These are phyloP conservation scores for Plenodomus lindquistii DNA, from an alignment of 2,329 filamentous ascomycete species.

Conservation along the genomic window DNA sequence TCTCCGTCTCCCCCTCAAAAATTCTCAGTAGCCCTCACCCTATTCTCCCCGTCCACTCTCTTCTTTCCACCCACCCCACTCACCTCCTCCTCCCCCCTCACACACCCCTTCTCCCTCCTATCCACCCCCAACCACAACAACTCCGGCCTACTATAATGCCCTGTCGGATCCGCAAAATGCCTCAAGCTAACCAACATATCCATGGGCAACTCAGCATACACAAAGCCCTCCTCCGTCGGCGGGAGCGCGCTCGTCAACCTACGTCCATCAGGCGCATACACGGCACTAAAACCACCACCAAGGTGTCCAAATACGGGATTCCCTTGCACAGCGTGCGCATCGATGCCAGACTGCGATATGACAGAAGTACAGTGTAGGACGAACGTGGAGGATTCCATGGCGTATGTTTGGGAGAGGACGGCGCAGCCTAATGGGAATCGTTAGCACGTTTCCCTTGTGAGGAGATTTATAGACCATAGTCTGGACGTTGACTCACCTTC, in stretches of 20 bases:
- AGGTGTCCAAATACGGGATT: slow-evolving; percentile 49
- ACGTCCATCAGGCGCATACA: slow-evolving; percentile 58
- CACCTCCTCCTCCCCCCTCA: slow-evolving; percentile 12
- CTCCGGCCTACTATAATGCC: slow-evolving; percentile 58
- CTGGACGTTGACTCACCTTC: slow-evolving; percentile 27
- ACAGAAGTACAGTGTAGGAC: slow-evolving; percentile 59
- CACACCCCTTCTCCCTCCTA: slow-evolving; percentile 34
- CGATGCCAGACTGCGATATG: slow-evolving; percentile 50
- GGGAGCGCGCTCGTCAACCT: slow-evolving; percentile 47
- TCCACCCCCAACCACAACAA: slow-evolving; percentile 56
- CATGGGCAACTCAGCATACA: slow-evolving; percentile 58
- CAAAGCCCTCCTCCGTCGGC: slow-evolving; percentile 52
- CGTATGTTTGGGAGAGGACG: slow-evolving; percentile 57
- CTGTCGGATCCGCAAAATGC: slow-evolving; percentile 52
- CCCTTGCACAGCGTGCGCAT: slow-evolving; percentile 48
- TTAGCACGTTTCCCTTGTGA: background rate
- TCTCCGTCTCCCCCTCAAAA: background rate
- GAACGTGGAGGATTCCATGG: slow-evolving; percentile 60
- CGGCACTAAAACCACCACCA: slow-evolving; percentile 53
- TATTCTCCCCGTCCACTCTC: background rate
- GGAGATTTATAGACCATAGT: background rate
- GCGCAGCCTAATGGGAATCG: slow-evolving; percentile 5
- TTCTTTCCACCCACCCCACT: background rate
- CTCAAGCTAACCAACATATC: slow-evolving; percentile 47
- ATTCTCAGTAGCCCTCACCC: background rate